Base-by-base conservation (phyloP, 176 grass and related monocot genomes). In the Elaeis guineensis region DNA sequence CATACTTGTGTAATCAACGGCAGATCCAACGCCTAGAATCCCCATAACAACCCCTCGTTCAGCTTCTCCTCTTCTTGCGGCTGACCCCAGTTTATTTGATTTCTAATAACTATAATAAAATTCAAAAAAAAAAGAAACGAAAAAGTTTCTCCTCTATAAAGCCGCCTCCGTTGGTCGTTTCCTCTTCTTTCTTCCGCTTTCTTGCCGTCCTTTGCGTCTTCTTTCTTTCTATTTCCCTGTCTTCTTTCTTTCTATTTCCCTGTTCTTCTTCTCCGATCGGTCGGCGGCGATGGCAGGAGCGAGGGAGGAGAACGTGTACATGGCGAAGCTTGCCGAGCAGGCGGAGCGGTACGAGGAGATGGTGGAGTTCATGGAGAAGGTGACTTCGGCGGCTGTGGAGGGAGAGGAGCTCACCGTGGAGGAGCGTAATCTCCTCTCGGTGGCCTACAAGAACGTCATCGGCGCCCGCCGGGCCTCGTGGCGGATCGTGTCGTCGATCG, bases 361-460 rank as follows among this genome's bases (percentile, higher is more conserved):
- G 64, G 64, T 66, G 17, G 64, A 66, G 64, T 66, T 66, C 64
- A 66, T 52, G 64, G 64, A 66, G 50, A 66, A 66, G 50, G 64
- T 66, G 64, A 66, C 50, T 2, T 50, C 20, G 64, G 22, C 50
- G 16, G 64, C 39, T 19, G 62, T 6, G 16, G 22, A 54, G 5
- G 50, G 50, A 6, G 64, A 66, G 17, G 64, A 66, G 16, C 64
- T 66, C 17, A 66, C 64, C 1, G 50, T 28, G 49, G 64, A 66
- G 49, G 64, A 66, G 24, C 64, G 64, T 22, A 52, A 52, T 50
- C 64, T 66, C 17, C 64, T 66, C 17, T 66, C 64, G 21, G 49
- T 66, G 21, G 64, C 64, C 4, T 66, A 66, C 21, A 66, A 66
- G 50, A 66, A 66, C 49, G 64, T 66, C 1, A 50, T 66, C 64